phyloP scores from a whole-genome alignment of 2,329 filamentous ascomycete species.

The Verruconis gallopava region DNA sequence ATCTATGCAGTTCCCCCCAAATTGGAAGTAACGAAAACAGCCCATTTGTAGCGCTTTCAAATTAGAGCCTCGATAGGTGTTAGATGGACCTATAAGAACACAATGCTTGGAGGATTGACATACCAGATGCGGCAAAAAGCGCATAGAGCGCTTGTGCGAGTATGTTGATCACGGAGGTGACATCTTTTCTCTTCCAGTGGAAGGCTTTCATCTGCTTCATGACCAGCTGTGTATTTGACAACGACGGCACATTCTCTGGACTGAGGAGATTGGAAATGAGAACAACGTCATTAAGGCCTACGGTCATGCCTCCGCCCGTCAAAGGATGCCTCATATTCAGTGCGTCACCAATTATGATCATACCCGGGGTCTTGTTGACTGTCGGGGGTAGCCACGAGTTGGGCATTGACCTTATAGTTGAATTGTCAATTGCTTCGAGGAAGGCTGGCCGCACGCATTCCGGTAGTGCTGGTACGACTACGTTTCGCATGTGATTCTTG shows the following conservation, averaged over 20 bases:
- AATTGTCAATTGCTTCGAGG: slow-evolving; percentile 58
- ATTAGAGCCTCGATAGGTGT: slow-evolving; percentile 40
- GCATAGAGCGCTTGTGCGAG: slow-evolving; percentile 89
- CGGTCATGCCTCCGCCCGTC: slow-evolving; percentile 95
- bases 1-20: slow-evolving; percentile 55
- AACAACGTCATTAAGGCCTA: slow-evolving; percentile 85
- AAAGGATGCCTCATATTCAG: slow-evolving; percentile 99
- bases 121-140: slow-evolving; percentile 72
- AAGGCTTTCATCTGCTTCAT: slow-evolving; percentile 57
- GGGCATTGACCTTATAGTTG: slow-evolving; percentile 83
- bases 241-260: slow-evolving; percentile 52
- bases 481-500: slow-evolving; percentile 67
- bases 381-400: slow-evolving; percentile 84
- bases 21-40: slow-evolving; percentile 86
- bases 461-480: slow-evolving; percentile 69
- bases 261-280: slow-evolving; percentile 62
- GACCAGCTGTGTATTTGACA: slow-evolving; percentile 56
- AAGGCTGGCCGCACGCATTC: slow-evolving; percentile 59
- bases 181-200: slow-evolving; percentile 75
- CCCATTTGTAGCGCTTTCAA: slow-evolving; percentile 72
- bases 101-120: background rate
- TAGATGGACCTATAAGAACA: background rate
- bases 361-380: slow-evolving; percentile 55
- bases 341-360: slow-evolving; percentile 81
- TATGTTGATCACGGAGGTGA: slow-evolving; percentile 88